Base-by-base conservation (phyloP, 345 rosid genomes). In the Excoecaria cochinchinensis region DNA sequence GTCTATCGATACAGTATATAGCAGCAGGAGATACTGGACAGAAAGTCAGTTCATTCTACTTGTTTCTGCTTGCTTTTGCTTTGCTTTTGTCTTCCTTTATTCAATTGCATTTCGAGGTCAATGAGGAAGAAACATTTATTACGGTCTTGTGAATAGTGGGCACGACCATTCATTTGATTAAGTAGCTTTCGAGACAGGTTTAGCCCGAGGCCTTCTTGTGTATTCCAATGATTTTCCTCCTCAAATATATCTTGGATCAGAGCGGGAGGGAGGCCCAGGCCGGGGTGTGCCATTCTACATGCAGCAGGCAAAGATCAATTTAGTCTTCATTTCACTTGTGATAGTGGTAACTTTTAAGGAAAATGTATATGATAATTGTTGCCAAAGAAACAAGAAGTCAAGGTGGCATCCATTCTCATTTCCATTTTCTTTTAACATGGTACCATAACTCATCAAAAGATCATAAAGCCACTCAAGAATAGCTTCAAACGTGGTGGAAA, bases 201-300 rank as follows among this genome's bases (percentile, higher is more conserved):
- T 67, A 89, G 85, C 31, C 83, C 88, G 22, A 84, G 70, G 25
- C 90, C 96, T 77, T 89, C 96, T 44, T 77, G 88, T 15, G 90
- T 84, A 15, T 46, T 78, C 89, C 89, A 79, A 24, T 50, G 82
- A 25, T 84, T 88, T 78, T 82, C 81, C 5, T 77, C 83, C 19
- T 85, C 86, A 19, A 83, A 83, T 92, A 92, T 90, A 36, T 94
- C 93, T 74, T 87, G 77, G 73, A 90, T 61, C 59, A 89, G 81
- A 71, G 80, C 77, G 57, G 87, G 40, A 70, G 97, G 95, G 66
- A 92, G 80, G 64, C 97, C 94, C 81, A 82, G 67, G 17, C 98
- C 93, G 0, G 94, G 89, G 82, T 88, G 94, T 42, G 87, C 84
- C 89, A 94, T 84, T 78, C 98, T 94, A 51, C 82, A 83, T 58